A percentile compares a stretch with the other conserved stretches of the same genome.
Evolutionary conservation across 768 basidiomycete genomes (phyloP).

Genomic region (Kwoniella sp.): DNA sequence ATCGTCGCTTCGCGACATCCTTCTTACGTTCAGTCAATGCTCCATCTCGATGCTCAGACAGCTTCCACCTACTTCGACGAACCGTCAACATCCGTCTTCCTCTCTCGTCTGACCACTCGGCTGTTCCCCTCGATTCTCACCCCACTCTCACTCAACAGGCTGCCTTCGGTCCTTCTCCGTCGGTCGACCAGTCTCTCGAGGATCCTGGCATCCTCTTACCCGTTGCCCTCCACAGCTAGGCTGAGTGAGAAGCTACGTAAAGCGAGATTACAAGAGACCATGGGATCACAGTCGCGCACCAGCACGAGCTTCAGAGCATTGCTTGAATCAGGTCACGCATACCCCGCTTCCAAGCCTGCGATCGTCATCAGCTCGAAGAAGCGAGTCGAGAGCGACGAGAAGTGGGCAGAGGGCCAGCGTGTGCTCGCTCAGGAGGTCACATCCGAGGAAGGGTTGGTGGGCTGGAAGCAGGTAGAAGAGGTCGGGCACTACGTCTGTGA

Average conservation of each 20-base stretch:
- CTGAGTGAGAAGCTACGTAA: constrained; percentile 50
- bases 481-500: constrained; percentile 39
- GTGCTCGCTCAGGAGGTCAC: constrained; percentile 53
- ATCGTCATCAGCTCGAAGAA: constrained; percentile 41
- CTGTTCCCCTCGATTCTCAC: constrained; percentile 49
- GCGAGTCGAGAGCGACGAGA: constrained; percentile 42
- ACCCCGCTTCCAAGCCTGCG: constrained; percentile 39
- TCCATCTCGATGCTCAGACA: constrained; percentile 55
- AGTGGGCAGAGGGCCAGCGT: constrained; percentile 52
- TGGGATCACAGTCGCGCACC: constrained; percentile 46
- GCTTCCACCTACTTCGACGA: constrained; percentile 54
- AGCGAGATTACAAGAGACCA: constrained; percentile 52
- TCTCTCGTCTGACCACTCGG: constrained; percentile 46
- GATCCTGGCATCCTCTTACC: constrained; percentile 48
- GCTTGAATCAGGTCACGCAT: constrained; percentile 36
- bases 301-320: constrained; percentile 45
- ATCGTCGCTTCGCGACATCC: constrained; percentile 53
- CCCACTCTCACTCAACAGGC: constrained; percentile 46
- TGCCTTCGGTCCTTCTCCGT: constrained; percentile 50
- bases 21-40: constrained; percentile 40
- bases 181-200: constrained; percentile 48
- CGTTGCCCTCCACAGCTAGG: constrained; percentile 34
- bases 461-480: constrained; percentile 37
- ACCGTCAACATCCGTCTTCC: constrained; percentile 36
- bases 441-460: constrained; percentile 42